Conservation (phyloP, 192 early-diverging fungal genomes). For the Jimgerdemannia flammicorona region DNA sequence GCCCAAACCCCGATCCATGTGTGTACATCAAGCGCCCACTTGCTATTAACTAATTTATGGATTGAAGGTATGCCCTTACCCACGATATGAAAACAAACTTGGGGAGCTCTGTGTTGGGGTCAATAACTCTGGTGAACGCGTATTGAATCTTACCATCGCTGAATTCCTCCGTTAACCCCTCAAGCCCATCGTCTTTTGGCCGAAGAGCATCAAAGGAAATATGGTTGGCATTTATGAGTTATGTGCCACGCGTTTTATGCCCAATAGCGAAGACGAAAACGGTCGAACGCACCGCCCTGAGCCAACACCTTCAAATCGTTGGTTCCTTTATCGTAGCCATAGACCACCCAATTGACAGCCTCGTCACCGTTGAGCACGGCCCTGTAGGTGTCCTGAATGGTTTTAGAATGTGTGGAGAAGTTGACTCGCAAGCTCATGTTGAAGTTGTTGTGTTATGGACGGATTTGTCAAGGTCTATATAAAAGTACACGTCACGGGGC, state of each 20-base stretch:
- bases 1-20: neutral
- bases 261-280: neutral
- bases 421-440: slow-evolving; percentile 60
- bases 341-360: slow-evolving; percentile 70
- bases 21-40: neutral
- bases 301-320: slow-evolving; percentile 62
- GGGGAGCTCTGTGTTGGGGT: slow-evolving; percentile 80
- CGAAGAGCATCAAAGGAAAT: neutral
- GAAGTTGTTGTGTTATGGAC: too few relatives aligned
- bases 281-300: slow-evolving; percentile 41
- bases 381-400: slow-evolving; percentile 60
- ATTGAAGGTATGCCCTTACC: slow-evolving; percentile 41
- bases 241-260: neutral
- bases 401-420: slow-evolving; percentile 61
- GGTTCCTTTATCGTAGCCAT: slow-evolving; percentile 70
- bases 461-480: too few relatives aligned
- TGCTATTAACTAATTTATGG: neutral
- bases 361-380: slow-evolving; percentile 52
- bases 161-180: slow-evolving; percentile 91
- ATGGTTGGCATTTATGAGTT: neutral
- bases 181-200: slow-evolving; percentile 62
- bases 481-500: too few relatives aligned
- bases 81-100: slow-evolving; percentile 93
- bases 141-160: slow-evolving; percentile 87
- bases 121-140: slow-evolving; percentile 78